Evolutionary conservation across 129 eudicot genomes (phyloP).

Genomic region (Glebionis coronaria): DNA sequence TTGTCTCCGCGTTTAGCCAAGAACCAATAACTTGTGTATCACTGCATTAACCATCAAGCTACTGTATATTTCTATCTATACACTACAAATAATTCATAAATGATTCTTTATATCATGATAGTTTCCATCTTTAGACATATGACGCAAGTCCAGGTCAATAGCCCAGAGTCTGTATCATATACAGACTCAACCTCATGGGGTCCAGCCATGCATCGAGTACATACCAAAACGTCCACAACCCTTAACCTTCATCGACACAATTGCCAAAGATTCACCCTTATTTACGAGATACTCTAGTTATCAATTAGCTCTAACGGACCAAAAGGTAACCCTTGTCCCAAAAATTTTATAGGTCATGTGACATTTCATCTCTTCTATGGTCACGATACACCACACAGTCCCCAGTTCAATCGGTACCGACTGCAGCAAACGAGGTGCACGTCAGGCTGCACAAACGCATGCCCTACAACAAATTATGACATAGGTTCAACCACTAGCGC

Average conservation of each 20-base stretch:
- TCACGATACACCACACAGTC: slow-evolving; percentile 65
- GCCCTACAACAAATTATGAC: too few species aligned
- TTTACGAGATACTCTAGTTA: slow-evolving; percentile 46
- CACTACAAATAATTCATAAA: slow-evolving; percentile 39
- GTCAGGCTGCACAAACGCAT: too few species aligned
- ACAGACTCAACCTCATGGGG: slow-evolving; percentile 38
- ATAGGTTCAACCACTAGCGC: too few species aligned
- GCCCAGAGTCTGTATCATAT: slow-evolving; percentile 46
- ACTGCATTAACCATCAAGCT: slow-evolving; percentile 5
- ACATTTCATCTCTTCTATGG: slow-evolving; percentile 34
- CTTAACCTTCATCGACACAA: slow-evolving; percentile 37
- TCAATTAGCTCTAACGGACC: slow-evolving; percentile 74
- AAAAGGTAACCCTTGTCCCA: slow-evolving; percentile 49
- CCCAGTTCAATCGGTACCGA: slow-evolving; percentile 65
- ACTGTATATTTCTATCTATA: too few species aligned
- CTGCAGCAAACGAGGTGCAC: slow-evolving; percentile 57
- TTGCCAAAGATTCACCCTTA: slow-evolving; percentile 22
- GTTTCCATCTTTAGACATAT: slow-evolving; percentile 48
- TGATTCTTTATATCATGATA: slow-evolving; percentile 48
- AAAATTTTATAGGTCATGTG: slow-evolving; percentile 37
- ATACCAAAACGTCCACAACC: slow-evolving; percentile 60
- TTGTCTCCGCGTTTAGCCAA: slow-evolving; percentile 7
- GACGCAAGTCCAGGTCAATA: slow-evolving; percentile 45
- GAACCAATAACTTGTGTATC: not conserved
- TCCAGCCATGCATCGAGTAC: slow-evolving; percentile 54